Conservation (phyloP, 345 rosid genomes). For the Tarenaya hassleriana region DNA sequence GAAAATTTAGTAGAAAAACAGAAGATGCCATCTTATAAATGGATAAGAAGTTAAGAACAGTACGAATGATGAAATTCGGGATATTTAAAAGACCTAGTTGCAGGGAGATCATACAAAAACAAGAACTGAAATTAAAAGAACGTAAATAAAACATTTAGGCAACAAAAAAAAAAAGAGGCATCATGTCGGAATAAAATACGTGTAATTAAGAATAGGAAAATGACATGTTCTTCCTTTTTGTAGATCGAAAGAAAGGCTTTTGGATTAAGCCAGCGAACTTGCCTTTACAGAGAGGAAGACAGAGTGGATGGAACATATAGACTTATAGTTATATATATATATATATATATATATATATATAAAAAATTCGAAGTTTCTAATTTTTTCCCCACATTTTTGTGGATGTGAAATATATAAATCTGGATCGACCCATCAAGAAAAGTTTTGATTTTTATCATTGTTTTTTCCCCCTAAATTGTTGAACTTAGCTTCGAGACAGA, state of each 20-base stretch:
- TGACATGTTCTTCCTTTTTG: slow-evolving; percentile 33
- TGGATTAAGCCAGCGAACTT: not conserved
- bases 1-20: slow-evolving; percentile 22
- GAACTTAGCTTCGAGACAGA: no score
- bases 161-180: not conserved
- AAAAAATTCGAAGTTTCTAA: not conserved
- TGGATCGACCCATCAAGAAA: slow-evolving; percentile 17
- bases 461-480: not conserved
- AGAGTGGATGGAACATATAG: slow-evolving; percentile 18
- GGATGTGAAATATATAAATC: slow-evolving; percentile 1
- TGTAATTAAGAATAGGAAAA: slow-evolving; percentile 15
- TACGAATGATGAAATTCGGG: slow-evolving; percentile 23
- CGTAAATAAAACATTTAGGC: slow-evolving; percentile 28
- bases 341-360: no score
- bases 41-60: slow-evolving; percentile 15
- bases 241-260: not conserved
- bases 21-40: slow-evolving; percentile 18
- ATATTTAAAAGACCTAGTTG: slow-evolving; percentile 39
- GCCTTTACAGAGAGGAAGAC: slow-evolving; percentile 32
- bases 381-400: no score
- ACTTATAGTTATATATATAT: no score
- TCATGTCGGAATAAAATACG: slow-evolving; percentile 17
- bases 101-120: no score
- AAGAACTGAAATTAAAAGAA: no score
- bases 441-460: not conserved